Conservation (phyloP, 371 early-diverging fungal genomes). For the Mortierella sp. region DNA sequence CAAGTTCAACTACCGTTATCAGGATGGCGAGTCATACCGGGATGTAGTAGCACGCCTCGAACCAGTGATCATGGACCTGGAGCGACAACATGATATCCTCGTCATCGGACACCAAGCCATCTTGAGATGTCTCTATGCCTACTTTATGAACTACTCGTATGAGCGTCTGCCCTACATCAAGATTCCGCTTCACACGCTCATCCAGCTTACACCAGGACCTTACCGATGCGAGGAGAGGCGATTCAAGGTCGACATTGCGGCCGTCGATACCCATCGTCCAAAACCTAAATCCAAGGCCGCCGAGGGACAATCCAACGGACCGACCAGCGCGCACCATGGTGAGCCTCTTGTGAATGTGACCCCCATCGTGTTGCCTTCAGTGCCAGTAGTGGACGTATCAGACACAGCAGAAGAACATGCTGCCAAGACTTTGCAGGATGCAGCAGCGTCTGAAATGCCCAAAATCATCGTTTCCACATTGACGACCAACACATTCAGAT, state of each 20-base stretch:
- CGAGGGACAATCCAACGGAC: not conserved
- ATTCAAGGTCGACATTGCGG: conserved; percentile 85
- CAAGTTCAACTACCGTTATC: conserved; percentile 93
- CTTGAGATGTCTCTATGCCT: conserved; percentile 91
- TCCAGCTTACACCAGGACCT: conserved; percentile 92
- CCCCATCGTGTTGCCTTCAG: not conserved
- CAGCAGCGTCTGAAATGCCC: conserved; percentile 16
- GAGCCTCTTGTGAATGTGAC: conserved; percentile 6
- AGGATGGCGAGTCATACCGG: conserved; percentile 94
- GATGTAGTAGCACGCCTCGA: conserved; percentile 89
- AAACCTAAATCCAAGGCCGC: conserved; percentile 58
- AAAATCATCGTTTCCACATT: conserved; percentile 30
- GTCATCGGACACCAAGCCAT: conserved; percentile 96
- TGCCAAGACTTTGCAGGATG: conserved; percentile 10
- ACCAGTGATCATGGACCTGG: conserved; percentile 97
- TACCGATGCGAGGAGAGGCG: conserved; percentile 92
- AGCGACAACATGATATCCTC: conserved; percentile 92
- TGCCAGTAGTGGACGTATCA: not conserved
- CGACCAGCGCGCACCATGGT: not conserved
- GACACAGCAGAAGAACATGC: not conserved
- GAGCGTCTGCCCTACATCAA: conserved; percentile 95
- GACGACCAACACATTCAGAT: conserved; percentile 39
- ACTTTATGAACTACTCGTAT: conserved; percentile 89
- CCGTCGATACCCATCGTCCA: conserved; percentile 87
- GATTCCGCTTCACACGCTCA: conserved; percentile 97